A percentile compares a stretch with the other conserved stretches of the same genome.
These are phyloP conservation scores for Colletotrichum truncatum DNA, from an alignment of 2,329 filamentous ascomycete species.

Conservation along the genomic window DNA sequence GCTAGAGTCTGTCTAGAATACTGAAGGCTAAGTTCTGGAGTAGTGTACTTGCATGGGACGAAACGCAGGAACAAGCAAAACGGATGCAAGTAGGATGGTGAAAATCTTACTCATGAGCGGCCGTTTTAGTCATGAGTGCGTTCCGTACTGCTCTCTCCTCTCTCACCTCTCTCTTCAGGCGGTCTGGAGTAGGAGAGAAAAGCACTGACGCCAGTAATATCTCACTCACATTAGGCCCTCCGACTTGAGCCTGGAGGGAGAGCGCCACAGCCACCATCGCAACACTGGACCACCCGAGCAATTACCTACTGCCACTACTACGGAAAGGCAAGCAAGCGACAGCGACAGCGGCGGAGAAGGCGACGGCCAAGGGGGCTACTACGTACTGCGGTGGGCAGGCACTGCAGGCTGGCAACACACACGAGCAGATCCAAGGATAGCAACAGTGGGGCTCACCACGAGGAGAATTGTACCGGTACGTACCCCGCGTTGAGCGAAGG, in stretches of 20 bases:
- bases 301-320: no score
- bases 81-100: not conserved
- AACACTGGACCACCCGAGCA: not conserved
- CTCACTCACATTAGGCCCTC: not conserved
- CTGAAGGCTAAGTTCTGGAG: conserved; percentile 2
- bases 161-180: no score
- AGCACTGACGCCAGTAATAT: not conserved
- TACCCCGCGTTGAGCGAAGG: conserved; percentile 18
- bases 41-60: conserved; percentile 9
- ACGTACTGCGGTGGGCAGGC: not conserved
- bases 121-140: no score
- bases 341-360: not conserved
- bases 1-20: conserved; percentile 1
- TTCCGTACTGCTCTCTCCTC: no score
- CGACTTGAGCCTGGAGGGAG: not conserved
- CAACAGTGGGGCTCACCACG: conserved; percentile 19
- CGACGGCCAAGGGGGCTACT: not conserved
- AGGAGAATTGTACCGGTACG: conserved; percentile 13
- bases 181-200: conserved; percentile 9
- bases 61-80: conserved; percentile 11
- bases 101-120: conserved; percentile 23
- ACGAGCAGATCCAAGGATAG: conserved; percentile 27
- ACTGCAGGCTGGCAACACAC: not conserved
- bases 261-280: conserved; percentile 21
- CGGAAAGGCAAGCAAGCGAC: not conserved